phyloP scores from a whole-genome alignment of 2,329 filamentous ascomycete genomes.

The Gaeumannomyces tritici region DNA sequence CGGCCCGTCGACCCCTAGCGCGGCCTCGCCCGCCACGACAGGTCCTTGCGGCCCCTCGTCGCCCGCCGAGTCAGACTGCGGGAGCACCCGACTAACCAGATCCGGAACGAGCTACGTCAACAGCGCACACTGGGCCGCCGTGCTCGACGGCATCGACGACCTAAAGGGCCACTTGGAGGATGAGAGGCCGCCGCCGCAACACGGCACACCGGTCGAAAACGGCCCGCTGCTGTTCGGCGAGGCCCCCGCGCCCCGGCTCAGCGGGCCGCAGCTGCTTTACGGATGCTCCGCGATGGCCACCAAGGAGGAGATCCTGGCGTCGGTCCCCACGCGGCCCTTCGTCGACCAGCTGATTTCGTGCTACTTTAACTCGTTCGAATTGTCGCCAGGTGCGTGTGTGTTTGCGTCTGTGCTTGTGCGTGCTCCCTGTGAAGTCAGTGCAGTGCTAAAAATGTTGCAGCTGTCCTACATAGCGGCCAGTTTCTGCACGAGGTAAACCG shows the following conservation, averaged over 20 bases:
- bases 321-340: constrained; percentile 1
- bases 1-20: no score
- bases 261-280: constrained; percentile 2
- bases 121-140: constrained; percentile 4
- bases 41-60: no score
- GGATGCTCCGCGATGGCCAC: constrained; percentile 1
- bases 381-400: background rate
- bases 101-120: constrained; percentile 3
- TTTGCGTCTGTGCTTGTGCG: background rate
- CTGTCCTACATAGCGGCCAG: no score
- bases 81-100: background rate
- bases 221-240: background rate
- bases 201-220: background rate
- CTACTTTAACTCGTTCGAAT: constrained; percentile 3
- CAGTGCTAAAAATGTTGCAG: no score
- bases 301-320: constrained; percentile 3
- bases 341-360: constrained; percentile 4
- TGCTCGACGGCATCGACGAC: constrained; percentile 3
- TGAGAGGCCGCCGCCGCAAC: background rate
- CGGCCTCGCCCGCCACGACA: no score
- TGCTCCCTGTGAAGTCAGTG: background rate
- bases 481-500: no score
- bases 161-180: constrained; percentile 4
- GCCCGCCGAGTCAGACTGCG: background rate
- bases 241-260: background rate